Evolutionary conservation across 176 grass and related monocot species (phyloP).

Genomic region (Themeda triandra): DNA sequence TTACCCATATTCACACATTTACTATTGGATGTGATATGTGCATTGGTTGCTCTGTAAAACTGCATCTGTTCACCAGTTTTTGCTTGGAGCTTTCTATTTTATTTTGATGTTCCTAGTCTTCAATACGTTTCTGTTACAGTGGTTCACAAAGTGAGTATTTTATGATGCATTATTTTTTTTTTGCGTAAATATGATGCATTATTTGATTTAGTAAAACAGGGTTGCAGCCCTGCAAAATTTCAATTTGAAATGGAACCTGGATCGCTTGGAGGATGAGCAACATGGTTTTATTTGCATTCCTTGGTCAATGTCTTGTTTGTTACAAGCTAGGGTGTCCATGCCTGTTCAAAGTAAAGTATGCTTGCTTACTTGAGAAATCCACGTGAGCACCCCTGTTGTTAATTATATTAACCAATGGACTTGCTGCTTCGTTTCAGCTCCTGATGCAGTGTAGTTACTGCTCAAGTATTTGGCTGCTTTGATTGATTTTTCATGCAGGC

Average conservation of each 20-base stretch:
- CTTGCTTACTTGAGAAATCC: not conserved
- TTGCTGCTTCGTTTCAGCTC: not conserved
- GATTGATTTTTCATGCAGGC: not conserved
- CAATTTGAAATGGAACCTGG: not conserved
- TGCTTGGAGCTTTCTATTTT: constrained; percentile 8
- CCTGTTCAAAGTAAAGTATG: not conserved
- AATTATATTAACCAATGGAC: not conserved
- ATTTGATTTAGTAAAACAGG: not conserved
- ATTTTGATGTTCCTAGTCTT: not conserved
- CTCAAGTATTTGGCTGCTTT: not conserved
- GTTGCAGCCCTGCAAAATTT: not conserved
- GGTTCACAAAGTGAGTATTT: not conserved
- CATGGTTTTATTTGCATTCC: not conserved
- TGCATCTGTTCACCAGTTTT: not conserved
- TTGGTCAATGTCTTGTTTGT: too few species aligned
- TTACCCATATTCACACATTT: not conserved
- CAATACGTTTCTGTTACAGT: not conserved
- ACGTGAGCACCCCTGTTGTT: not conserved
- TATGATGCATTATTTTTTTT: not conserved
- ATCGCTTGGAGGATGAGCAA: not conserved
- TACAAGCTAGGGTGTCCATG: not conserved
- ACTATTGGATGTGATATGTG: not conserved
- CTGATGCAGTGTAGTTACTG: not conserved
- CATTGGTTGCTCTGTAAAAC: not conserved
- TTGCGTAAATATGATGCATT: constrained; percentile 10